Evolutionary conservation across 208 protist genomes (phyloP).

Genomic region (Trypanosoma brucei): DNA sequence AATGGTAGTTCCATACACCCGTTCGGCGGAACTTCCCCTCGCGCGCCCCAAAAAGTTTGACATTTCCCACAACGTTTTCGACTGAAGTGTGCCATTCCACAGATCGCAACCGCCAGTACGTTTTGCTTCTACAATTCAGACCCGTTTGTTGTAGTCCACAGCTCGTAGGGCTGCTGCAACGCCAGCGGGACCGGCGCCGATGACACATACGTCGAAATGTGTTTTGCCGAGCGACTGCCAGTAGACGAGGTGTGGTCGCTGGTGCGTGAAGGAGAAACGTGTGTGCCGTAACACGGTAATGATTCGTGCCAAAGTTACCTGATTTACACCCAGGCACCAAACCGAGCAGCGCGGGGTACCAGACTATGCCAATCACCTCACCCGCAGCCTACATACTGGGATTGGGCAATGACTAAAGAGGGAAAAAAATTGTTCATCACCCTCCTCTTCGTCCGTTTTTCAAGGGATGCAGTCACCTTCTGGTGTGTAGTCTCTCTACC

Average conservation of each 20-base stretch:
- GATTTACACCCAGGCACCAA: no score
- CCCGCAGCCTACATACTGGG: no score
- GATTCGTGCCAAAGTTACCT: no score
- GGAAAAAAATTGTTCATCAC: no score
- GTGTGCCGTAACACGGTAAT: slow-evolving; percentile 8
- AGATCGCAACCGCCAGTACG: slow-evolving; percentile 63
- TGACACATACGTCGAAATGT: slow-evolving; percentile 77
- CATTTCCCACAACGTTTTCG: slow-evolving; percentile 83
- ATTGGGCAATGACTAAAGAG: no score
- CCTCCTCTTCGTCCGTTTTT: no score
- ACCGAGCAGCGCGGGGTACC: no score
- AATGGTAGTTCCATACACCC: slow-evolving; percentile 49
- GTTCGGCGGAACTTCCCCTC: slow-evolving; percentile 29
- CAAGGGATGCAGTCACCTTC: no score
- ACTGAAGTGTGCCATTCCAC: slow-evolving; percentile 79
- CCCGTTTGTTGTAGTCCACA: slow-evolving; percentile 65
- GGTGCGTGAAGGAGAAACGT: neutral
- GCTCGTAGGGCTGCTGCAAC: slow-evolving; percentile 70
- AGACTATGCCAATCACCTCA: no score
- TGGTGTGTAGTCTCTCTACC: no score
- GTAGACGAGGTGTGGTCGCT: slow-evolving; percentile 3
- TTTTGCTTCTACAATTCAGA: slow-evolving; percentile 62
- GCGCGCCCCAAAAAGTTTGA: slow-evolving; percentile 40
- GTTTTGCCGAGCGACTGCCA: slow-evolving; percentile 24
- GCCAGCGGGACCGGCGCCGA: slow-evolving; percentile 71